Base-by-base conservation (phyloP, 169 alveolate species). In the Theileria parva region DNA sequence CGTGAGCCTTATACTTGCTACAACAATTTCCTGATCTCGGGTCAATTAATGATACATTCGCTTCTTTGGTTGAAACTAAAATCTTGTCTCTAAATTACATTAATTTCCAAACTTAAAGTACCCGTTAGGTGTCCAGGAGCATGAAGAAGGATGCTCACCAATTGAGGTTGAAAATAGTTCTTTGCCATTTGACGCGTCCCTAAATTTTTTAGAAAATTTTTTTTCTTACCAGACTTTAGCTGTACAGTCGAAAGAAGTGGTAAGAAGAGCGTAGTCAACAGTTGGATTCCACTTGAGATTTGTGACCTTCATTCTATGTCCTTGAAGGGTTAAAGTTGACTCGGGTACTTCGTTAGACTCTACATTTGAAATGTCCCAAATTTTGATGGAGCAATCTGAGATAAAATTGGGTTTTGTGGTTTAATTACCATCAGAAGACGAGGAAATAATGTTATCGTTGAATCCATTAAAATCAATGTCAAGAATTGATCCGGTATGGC, bases 401-500 rank as follows among this genome's bases (percentile, higher is more conserved):
- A 15, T 27, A 39, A 61, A 4, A 6, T 44, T 8, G 6, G 9
- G 30, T n/a, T 21, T 6, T 13, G 7, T 34, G n/a, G n/a, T 44
- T 63, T 3, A 25, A 68, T 6, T 57, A 81, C 88, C 94, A 60
- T 90, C 94, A 2, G 94, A 90, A 34, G 91, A 84, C 7, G 94
- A 84, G 32, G 93, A 92, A 39, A 90, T 17, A 13, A 90, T 60
- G 70, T 76, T 83, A 53, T 73, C 77, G 70, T 84, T 75, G 59
- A 89, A 90, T 13, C 86, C 88, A 68, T 90, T 90, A 73, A 90
- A 90, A 60, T 59, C 61, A n/a, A 90, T 57, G 50, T 90, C 94
- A 48, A 78, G 81, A 23, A 90, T 78, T 9, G 76, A 50, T 19
- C 92, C 89, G 23, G 88, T 83, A 70, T 90, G 94, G 0, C 90